These are phyloP conservation scores for Casuarina cunninghamiana DNA, from an alignment of 306 rosid genomes.

Conservation along the genomic window DNA sequence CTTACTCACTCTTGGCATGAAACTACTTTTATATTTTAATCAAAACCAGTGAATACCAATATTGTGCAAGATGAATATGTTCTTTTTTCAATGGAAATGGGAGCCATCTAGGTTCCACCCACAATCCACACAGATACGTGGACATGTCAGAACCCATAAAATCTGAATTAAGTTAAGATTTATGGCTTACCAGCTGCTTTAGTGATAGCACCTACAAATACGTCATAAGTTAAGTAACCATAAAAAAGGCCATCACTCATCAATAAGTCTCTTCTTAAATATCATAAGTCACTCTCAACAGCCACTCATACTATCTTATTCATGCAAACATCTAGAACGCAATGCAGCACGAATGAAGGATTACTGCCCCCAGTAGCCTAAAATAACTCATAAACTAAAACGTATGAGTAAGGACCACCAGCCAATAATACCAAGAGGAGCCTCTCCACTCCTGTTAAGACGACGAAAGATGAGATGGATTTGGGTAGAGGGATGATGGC, in stretches of 20 bases:
- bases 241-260: not conserved
- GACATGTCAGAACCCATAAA: slow-evolving; percentile 1
- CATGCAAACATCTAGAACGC: not conserved
- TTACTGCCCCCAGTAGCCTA: not conserved
- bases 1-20: not conserved
- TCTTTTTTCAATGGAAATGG: not conserved
- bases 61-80: not conserved
- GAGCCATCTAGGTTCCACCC: not conserved
- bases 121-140: not conserved
- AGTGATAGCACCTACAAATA: not conserved
- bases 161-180: not conserved
- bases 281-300: not conserved
- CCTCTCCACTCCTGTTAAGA: not conserved
- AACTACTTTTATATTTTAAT: not conserved
- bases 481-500: not conserved
- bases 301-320: not conserved
- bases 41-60: not conserved
- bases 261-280: not conserved
- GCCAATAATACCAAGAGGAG: not conserved
- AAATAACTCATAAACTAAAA: not conserved
- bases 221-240: not conserved
- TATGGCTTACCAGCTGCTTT: not conserved
- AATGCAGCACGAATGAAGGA: not conserved
- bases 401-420: not conserved
- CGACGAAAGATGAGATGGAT: not conserved